These are phyloP conservation scores for Pythium diclinum DNA, from an alignment of 352 stramenopile genomes.

Conservation along the genomic window DNA sequence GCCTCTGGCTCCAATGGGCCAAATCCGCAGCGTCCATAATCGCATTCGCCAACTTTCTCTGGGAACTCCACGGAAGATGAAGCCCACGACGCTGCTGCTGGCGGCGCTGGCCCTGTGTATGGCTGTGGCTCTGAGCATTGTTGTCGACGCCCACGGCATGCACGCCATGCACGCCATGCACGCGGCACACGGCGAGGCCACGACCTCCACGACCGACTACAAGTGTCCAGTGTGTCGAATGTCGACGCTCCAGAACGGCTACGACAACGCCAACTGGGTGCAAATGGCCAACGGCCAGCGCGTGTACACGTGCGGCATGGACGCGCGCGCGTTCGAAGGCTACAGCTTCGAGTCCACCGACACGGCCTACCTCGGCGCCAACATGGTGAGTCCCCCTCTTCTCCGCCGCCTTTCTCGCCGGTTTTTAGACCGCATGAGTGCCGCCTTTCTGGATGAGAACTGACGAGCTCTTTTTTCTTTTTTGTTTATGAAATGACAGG, in stretches of 20 bases:
- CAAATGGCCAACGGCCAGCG: slow-evolving; percentile 64
- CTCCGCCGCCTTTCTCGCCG: not conserved
- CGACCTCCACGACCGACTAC: slow-evolving; percentile 15
- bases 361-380: slow-evolving; percentile 66
- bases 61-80: not conserved
- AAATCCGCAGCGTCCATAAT: not conserved
- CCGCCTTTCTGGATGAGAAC: not conserved
- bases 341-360: slow-evolving; percentile 65
- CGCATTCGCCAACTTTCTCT: not conserved
- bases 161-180: slow-evolving; percentile 17
- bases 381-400: slow-evolving; percentile 61
- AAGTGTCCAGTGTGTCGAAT: slow-evolving; percentile 38
- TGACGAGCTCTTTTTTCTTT: slow-evolving; percentile 4
- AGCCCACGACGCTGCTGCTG: slow-evolving; percentile 5
- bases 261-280: slow-evolving; percentile 32
- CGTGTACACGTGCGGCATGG: slow-evolving; percentile 84
- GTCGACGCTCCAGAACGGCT: slow-evolving; percentile 21
- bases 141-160: slow-evolving; percentile 27
- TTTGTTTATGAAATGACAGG: slow-evolving; percentile 30
- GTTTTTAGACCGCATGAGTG: slow-evolving; percentile 16
- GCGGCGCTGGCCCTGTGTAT: slow-evolving; percentile 22
- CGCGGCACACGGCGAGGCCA: slow-evolving; percentile 4
- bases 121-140: slow-evolving; percentile 21
- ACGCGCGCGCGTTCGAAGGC: slow-evolving; percentile 33
- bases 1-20: not conserved